Percentiles rank a stretch among this genome's conserved stretches.
phyloP scores from a whole-genome alignment of 2,329 filamentous ascomycete species.

The Nigrospora oryzae region DNA sequence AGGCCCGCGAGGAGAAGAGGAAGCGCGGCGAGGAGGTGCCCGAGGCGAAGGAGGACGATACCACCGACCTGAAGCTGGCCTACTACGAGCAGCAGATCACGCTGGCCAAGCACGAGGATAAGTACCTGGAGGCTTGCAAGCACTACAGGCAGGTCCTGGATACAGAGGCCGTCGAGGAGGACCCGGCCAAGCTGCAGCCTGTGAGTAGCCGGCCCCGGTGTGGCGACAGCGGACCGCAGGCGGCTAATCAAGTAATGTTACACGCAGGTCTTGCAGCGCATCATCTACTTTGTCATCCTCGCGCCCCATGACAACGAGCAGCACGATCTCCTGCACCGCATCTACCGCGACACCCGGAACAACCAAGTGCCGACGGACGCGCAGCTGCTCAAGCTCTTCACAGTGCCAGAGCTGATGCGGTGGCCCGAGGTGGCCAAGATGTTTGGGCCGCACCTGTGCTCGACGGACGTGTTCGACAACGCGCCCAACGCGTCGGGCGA shows the following conservation, averaged over 20 bases:
- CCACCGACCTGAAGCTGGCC: conserved; percentile 88
- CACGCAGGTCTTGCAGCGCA: conserved; percentile 75
- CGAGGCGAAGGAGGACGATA: conserved; percentile 74
- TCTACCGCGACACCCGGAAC: conserved; percentile 78
- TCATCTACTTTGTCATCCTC: conserved; percentile 96
- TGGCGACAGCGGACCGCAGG: background rate
- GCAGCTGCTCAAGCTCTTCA: conserved; percentile 87
- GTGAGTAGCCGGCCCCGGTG: conserved; percentile 41
- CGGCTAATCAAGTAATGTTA: conserved; percentile 8
- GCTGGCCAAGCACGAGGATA: conserved; percentile 91
- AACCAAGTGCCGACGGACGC: conserved; percentile 70
- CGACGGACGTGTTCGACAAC: conserved; percentile 82
- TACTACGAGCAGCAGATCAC: conserved; percentile 98
- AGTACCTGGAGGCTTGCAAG: conserved; percentile 97
- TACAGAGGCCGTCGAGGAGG: conserved; percentile 89
- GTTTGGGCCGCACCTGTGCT: conserved; percentile 80
- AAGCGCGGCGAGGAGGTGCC: conserved; percentile 72
- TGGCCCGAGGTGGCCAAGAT: conserved; percentile 89
- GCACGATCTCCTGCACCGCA: conserved; percentile 89
- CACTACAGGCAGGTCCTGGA: conserved; percentile 95
- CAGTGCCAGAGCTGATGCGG: conserved; percentile 92
- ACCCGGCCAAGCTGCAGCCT: conserved; percentile 74
- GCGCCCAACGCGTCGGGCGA: conserved; percentile 58
- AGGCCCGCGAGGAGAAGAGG: conserved; percentile 80
- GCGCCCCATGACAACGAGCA: conserved; percentile 98